These are phyloP conservation scores for Suillus subaureus DNA, from an alignment of 768 basidiomycete genomes.

Conservation along the genomic window DNA sequence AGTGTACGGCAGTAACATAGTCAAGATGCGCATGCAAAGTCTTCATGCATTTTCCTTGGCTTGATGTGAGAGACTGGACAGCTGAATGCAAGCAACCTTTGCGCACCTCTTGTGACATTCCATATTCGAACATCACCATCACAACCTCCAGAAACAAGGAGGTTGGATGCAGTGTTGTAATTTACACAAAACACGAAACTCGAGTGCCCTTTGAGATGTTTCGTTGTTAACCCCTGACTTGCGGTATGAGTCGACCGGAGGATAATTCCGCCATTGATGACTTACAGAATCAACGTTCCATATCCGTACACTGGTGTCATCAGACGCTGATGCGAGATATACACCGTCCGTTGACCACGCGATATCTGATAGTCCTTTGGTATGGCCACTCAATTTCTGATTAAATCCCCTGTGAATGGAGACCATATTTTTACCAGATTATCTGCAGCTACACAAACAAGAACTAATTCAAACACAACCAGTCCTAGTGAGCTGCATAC, in stretches of 20 bases:
- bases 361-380: constrained; percentile 85
- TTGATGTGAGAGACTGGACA: not conserved
- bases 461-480: not conserved
- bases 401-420: constrained; percentile 74
- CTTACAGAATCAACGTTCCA: constrained; percentile 85
- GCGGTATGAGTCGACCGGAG: not conserved
- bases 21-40: constrained; percentile 92
- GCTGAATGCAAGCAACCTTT: constrained; percentile 6
- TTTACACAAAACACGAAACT: constrained; percentile 92
- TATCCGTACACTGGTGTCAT: constrained; percentile 87
- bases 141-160: constrained; percentile 90
- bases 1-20: constrained; percentile 93
- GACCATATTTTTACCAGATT: constrained; percentile 83
- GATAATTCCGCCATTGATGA: constrained; percentile 19
- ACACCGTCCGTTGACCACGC: constrained; percentile 85
- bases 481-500: constrained; percentile 29
- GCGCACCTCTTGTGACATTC: constrained; percentile 78
- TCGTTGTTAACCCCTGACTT: constrained; percentile 66
- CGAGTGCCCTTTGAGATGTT: constrained; percentile 77
- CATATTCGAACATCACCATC: constrained; percentile 94
- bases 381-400: constrained; percentile 77
- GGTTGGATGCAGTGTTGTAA: constrained; percentile 84
- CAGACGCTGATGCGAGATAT: constrained; percentile 88
- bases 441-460: constrained; percentile 65
- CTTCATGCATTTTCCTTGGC: constrained; percentile 77